Evolutionary conservation across 2,329 filamentous ascomycete genomes (phyloP).

Genomic region (Microcyclosporella mali): DNA sequence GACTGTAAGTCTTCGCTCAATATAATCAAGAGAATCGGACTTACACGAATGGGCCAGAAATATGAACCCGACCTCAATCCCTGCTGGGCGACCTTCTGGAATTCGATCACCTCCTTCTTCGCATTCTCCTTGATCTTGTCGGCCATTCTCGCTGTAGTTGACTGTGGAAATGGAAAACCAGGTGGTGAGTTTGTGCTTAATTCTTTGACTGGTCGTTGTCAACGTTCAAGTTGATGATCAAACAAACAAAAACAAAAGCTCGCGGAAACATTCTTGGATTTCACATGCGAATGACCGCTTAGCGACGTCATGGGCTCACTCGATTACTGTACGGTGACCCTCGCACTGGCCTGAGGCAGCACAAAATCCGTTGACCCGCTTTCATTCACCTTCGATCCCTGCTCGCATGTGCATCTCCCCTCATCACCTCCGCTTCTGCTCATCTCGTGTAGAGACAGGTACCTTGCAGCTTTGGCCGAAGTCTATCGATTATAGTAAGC

Average conservation of each 20-base stretch:
- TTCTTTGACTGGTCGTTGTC: background rate
- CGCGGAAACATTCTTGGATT: too few relatives aligned
- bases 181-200: too few relatives aligned
- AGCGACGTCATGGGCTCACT: background rate
- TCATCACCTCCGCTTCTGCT: slow-evolving; percentile 1
- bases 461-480: background rate
- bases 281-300: background rate
- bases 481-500: background rate
- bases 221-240: background rate
- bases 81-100: slow-evolving; percentile 57
- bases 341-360: too few relatives aligned
- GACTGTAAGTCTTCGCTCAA: background rate
- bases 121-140: slow-evolving; percentile 51
- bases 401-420: background rate
- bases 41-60: slow-evolving; percentile 72
- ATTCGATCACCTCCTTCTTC: slow-evolving; percentile 64
- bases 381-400: background rate
- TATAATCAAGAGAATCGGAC: background rate
- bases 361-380: too few relatives aligned
- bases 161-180: background rate
- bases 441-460: background rate
- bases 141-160: slow-evolving; percentile 16
- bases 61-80: slow-evolving; percentile 73
- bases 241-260: background rate
- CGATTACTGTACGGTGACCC: too few relatives aligned